Evolutionary conservation across 495 filamentous ascomycete genomes (phyloP), one percentile per base, ranked within the genome.

Genomic region (Penicillium dipodomyicola): DNA sequence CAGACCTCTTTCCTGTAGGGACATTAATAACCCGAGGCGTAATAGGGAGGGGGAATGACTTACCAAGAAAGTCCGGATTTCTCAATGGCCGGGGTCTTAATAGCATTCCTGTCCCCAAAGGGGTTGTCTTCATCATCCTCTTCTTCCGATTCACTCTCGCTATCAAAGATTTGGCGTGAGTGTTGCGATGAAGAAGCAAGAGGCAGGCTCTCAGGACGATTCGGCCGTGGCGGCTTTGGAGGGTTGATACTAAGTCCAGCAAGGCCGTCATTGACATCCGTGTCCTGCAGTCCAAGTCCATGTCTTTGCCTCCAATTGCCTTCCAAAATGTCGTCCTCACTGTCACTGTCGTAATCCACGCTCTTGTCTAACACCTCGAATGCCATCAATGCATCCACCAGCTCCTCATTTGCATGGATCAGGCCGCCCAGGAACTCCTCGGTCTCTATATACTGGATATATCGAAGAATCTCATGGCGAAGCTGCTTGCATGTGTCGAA

Each of bases 331-430:
- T 78, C 74, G 20, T 79, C 73, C 25, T 97, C 95, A 49, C 91
- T 96, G 67, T 99, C 95, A 62, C 91, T 96, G 70, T 99, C 94
- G 47, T 96, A 91, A 58, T 97, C 92, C 56, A 97, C 87, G 58
- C 94, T 96, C 61, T 94, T 92, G 68, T 99, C 92, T 23, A 96
- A 79, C 49, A 95, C 88, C 71, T 97, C 94, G 67, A 90, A 99
- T 0, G 92, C 87, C 84, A 94, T 96, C 54, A 99, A 77, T 2
- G 92, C 92, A n/a, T 84, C 87, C 43, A 97, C 88, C 17, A 99
- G 82, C 62, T 89, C 84, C 56, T 93, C 90, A 60, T 93, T 93
- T 50, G 89, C 87, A 59, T 92, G 84, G 9, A 95, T 87, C 22
- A 94, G 74, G 37, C 86, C 81, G 15, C 90, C 90, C 1, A 95